Percentiles rank a stretch among this genome's conserved stretches.
Conservation (phyloP, 257 asterid genomes). For the Ehretia macrophylla region DNA sequence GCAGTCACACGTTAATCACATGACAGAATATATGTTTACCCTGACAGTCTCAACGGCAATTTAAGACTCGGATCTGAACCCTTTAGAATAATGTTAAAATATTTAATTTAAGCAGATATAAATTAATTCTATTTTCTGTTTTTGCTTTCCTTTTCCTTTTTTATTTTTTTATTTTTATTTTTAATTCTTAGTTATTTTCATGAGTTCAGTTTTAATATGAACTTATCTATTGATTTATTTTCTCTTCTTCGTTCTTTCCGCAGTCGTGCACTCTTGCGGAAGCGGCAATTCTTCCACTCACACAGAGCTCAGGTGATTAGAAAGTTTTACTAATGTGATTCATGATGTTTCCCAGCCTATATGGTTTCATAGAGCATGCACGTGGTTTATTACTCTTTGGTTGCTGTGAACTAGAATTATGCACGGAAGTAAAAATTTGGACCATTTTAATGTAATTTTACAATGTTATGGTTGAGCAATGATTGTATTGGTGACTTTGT, state of each 20-base stretch:
- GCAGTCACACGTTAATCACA: no score
- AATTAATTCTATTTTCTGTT: background rate
- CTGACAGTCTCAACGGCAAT: no score
- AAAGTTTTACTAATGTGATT: background rate
- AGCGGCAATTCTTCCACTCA: slow-evolving; percentile 96
- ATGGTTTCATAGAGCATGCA: slow-evolving; percentile 1
- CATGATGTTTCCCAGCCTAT: slow-evolving; percentile 4
- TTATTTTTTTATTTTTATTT: background rate
- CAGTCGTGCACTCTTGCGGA: slow-evolving; percentile 92
- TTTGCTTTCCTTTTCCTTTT: background rate
- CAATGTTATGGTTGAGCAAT: no score
- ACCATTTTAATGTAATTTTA: no score
- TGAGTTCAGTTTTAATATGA: slow-evolving; percentile 4
- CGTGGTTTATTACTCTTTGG: slow-evolving; percentile 1
- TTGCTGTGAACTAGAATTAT: no score
- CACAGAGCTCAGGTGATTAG: slow-evolving; percentile 94
- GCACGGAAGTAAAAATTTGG: no score
- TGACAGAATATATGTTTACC: no score
- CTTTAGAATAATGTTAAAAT: no score
- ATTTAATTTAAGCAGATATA: background rate
- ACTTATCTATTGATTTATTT: slow-evolving; percentile 4
- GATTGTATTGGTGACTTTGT: no score
- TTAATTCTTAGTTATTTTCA: background rate
- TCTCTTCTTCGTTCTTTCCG: slow-evolving; percentile 2
- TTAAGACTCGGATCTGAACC: no score